Evolutionary conservation across 768 basidiomycete genomes (phyloP).

Genomic region (Tylopilus felleus): DNA sequence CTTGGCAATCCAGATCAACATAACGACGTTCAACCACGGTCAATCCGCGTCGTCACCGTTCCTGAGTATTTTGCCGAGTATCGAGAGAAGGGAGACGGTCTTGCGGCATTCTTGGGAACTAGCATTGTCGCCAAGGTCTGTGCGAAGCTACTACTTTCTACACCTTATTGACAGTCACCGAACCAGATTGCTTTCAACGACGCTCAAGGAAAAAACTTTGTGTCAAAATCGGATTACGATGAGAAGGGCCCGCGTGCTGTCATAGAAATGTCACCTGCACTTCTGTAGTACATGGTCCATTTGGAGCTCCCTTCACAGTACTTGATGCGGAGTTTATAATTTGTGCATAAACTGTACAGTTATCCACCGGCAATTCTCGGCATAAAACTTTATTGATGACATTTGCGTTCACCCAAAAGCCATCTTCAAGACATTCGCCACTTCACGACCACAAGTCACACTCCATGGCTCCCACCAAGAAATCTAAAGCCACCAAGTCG

Average conservation of each 20-base stretch:
- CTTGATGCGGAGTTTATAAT: constrained; percentile 24
- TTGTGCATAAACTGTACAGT: constrained; percentile 30
- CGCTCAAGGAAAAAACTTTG: constrained; percentile 59
- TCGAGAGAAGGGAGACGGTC: constrained; percentile 77
- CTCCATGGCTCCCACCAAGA: constrained; percentile 93
- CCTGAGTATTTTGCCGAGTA: constrained; percentile 94
- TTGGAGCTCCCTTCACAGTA: constrained; percentile 2
- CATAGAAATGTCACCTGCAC: constrained; percentile 72
- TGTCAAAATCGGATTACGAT: constrained; percentile 77
- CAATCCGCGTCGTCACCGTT: constrained; percentile 58
- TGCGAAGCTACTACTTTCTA: constrained; percentile 3
- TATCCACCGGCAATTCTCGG: constrained; percentile 13
- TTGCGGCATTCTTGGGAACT: constrained; percentile 77
- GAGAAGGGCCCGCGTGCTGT: constrained; percentile 69
- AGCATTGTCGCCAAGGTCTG: constrained; percentile 82
- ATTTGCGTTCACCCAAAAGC: constrained; percentile 1
- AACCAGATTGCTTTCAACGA: constrained; percentile 74
- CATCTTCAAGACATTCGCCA: constrained; percentile 13
- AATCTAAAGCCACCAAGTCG: constrained; percentile 90
- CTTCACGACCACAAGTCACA: constrained; percentile 18
- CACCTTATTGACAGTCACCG: background rate
- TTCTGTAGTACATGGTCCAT: constrained; percentile 43
- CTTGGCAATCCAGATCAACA: constrained; percentile 58
- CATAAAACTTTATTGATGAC: constrained; percentile 13
- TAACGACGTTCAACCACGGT: constrained; percentile 70